Evolutionary conservation across 139 green algal species (phyloP).

Genomic region (Coccomyxa sp.): DNA sequence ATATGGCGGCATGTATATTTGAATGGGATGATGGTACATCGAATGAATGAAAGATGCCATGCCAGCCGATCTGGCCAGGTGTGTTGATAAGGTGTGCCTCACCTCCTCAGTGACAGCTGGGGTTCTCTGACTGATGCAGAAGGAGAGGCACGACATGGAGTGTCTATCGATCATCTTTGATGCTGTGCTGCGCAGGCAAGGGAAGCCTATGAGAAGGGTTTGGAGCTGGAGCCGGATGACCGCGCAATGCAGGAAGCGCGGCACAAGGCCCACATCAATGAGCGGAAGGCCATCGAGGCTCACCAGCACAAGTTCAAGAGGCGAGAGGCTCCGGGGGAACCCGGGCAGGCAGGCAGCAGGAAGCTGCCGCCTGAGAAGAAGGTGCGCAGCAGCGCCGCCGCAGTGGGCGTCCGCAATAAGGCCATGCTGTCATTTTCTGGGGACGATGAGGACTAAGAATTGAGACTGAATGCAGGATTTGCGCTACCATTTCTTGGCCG

Average conservation of each 20-base stretch:
- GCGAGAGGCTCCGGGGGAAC: neutral
- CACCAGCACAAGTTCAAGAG: constrained; percentile 38
- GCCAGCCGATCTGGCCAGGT: neutral
- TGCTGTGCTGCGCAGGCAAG: constrained; percentile 28
- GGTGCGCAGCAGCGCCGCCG: no score
- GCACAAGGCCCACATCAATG: constrained; percentile 33
- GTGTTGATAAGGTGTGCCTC: neutral
- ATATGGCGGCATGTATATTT: no score
- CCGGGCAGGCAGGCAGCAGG: neutral
- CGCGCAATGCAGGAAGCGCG: constrained; percentile 32
- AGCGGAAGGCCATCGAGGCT: constrained; percentile 25
- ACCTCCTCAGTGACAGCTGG: neutral
- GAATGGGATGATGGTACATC: no score
- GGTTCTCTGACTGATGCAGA: neutral
- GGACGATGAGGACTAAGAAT: neutral
- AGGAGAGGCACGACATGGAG: neutral
- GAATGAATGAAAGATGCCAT: no score
- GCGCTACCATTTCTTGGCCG: no score
- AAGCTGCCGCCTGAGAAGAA: neutral
- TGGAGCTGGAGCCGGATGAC: constrained; percentile 69
- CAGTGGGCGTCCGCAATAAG: neutral
- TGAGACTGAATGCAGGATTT: no score
- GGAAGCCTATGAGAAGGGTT: constrained; percentile 59
- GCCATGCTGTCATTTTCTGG: neutral
- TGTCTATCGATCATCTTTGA: neutral